phyloP scores from a whole-genome alignment of 768 basidiomycete genomes.

The Hebeloma cylindrosporum region DNA sequence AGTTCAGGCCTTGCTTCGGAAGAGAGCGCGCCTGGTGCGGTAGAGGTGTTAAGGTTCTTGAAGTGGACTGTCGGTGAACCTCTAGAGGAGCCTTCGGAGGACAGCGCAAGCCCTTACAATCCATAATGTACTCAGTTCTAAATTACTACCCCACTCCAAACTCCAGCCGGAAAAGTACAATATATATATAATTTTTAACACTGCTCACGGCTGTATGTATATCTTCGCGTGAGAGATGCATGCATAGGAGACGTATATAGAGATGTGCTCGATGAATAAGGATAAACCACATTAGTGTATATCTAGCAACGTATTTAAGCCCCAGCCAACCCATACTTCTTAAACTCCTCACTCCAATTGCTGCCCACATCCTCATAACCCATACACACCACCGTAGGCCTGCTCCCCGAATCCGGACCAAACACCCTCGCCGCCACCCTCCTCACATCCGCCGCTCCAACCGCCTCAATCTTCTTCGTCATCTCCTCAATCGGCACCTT shows the following conservation, averaged over 20 bases:
- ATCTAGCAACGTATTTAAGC: no score
- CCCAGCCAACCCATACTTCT: conserved; percentile 64
- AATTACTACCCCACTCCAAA: no score
- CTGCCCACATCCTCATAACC: conserved; percentile 77
- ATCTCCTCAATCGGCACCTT: conserved; percentile 90
- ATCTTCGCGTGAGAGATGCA: no score
- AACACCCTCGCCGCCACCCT: conserved; percentile 79
- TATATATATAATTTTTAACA: no score
- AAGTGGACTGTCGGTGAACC: conserved; percentile 67
- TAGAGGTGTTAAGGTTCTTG: conserved; percentile 53
- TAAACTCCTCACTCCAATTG: conserved; percentile 59
- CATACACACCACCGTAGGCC: conserved; percentile 81
- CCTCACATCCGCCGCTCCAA: conserved; percentile 68
- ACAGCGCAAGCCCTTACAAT: neutral
- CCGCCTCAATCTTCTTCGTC: conserved; percentile 80
- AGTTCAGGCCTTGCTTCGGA: conserved; percentile 42
- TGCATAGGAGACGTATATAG: neutral
- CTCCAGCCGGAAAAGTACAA: no score
- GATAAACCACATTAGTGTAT: no score
- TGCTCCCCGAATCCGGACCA: conserved; percentile 56
- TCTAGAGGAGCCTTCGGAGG: neutral
- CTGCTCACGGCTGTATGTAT: no score
- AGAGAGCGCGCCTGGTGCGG: conserved; percentile 33
- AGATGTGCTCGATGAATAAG: neutral
- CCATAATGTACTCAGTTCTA: neutral